Percentiles rank a stretch among this genome's conserved stretches.
Conservation (phyloP, 2,329 filamentous ascomycete species). For the Penicillium sumatraense region DNA sequence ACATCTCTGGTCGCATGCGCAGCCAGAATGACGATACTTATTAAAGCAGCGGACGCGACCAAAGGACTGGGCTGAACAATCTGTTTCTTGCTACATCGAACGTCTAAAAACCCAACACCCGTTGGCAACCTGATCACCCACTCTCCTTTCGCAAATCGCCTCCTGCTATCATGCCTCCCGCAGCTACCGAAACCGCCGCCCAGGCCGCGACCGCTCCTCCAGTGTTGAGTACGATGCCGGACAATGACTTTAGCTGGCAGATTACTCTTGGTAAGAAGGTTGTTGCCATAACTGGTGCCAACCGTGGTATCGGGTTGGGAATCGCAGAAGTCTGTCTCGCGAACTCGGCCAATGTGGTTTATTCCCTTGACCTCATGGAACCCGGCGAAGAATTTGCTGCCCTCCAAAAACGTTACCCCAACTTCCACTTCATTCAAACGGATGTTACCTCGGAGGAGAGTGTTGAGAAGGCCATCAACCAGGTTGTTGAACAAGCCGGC, state of each 20-base stretch:
- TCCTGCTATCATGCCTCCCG: constrained; percentile 16
- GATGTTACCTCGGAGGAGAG: constrained; percentile 52
- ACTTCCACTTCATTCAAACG: constrained; percentile 52
- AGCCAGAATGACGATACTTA: not conserved
- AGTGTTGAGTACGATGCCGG: constrained; percentile 47
- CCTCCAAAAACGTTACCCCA: constrained; percentile 47
- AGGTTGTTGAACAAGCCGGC: constrained; percentile 44
- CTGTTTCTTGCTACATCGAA: not conserved
- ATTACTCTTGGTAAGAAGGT: constrained; percentile 50
- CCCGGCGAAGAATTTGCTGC: constrained; percentile 39
- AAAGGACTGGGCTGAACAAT: no score
- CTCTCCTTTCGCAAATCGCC: not conserved
- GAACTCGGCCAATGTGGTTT: constrained; percentile 48
- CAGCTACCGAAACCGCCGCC: constrained; percentile 11
- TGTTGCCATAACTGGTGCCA: constrained; percentile 37
- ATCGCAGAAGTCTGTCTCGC: constrained; percentile 54
- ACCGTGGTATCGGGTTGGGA: constrained; percentile 47
- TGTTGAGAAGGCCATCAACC: constrained; percentile 47
- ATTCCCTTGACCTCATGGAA: constrained; percentile 47
- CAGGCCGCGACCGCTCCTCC: constrained; percentile 29
- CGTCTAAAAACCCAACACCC: not conserved
- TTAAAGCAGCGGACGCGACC: not conserved
- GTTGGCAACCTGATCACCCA: not conserved
- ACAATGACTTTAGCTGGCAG: constrained; percentile 51
- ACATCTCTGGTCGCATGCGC: not conserved